Conservation (phyloP, 805 yeast species). For the Wickerhamomyces canadensis region DNA sequence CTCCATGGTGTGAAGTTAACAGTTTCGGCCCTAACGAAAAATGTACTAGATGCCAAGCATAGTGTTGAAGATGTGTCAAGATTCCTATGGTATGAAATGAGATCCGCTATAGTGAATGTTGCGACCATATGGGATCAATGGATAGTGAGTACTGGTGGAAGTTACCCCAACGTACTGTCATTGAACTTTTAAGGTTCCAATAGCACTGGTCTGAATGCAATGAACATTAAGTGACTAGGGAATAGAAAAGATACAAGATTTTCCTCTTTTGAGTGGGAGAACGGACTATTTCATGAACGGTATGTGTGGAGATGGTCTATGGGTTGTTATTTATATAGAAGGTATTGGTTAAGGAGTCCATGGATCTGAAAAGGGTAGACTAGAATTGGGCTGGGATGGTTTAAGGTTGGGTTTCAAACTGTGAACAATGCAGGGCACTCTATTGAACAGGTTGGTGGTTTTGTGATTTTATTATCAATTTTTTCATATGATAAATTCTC, state of each 20-base stretch:
- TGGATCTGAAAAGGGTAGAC: constrained; percentile 1
- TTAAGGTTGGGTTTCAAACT: neutral
- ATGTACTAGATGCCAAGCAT: neutral
- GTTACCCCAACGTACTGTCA: constrained; percentile 7
- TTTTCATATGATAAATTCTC: too few species aligned
- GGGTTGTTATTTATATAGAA: too few species aligned
- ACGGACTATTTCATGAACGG: too few species aligned
- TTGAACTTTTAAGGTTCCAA: constrained; percentile 12
- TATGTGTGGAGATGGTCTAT: too few species aligned
- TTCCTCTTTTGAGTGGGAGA: too few species aligned
- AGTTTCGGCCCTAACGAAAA: neutral
- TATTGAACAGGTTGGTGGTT: too few species aligned
- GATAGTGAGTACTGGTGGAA: constrained; percentile 1
- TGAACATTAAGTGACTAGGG: too few species aligned
- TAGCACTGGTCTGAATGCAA: too few species aligned
- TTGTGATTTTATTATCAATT: too few species aligned
- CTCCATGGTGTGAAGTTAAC: constrained; percentile 1
- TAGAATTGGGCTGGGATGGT: neutral
- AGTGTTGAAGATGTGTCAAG: constrained; percentile 6
- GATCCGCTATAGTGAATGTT: neutral
- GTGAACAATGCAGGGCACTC: too few species aligned
- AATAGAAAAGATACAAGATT: too few species aligned
- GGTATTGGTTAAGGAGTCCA: too few species aligned
- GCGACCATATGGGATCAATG: constrained; percentile 8
- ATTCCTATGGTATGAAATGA: constrained; percentile 8